Base-by-base conservation (phyloP, 495 filamentous ascomycete genomes). In the Barbatosphaeria neglecta region DNA sequence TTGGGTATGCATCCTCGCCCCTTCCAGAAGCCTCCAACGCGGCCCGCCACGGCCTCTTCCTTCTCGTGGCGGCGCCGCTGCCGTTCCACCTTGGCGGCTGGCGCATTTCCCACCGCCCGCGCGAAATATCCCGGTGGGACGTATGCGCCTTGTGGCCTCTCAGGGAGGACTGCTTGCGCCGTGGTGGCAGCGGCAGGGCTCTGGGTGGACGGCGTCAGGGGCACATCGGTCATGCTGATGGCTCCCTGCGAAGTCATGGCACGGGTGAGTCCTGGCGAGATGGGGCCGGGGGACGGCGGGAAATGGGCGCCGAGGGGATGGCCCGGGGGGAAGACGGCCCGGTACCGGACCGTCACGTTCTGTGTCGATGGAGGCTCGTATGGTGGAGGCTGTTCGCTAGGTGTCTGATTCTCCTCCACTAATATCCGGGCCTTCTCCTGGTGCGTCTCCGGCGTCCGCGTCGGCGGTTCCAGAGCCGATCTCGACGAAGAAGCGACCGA, bases 21-120 rank as follows among this genome's bases (percentile, higher is more conserved):
- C 48, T 74, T 71, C 75, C 79, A 82, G n/a, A 75, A 62, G 4
- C 75, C 71, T 6, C 79, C 76, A 4, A 66, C 55, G 51, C 74
- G 80, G 46, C 62, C 69, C 4, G 70, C 75, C 6, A 73, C 50
- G 3, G 65, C 67, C 16, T 85, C 81, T 58, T 84, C 77, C 48
- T 78, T 79, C 56, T 84, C 83, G 41, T 75, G 70, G 23, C 77
- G 70, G 25, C 68, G 67, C 41, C 72, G 61, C 48, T 81, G 73
- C 17, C 67, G 66, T 50, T 79, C 56, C 51, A 63, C 57, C 50
- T 66, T 61, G 22, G 39, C 39, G 10, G 39, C 39, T 22, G 20
- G 20, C 22, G 39, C 23, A 18, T 24, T 19, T 64, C 58, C 22
- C 51, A 51, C 22, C 42, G 45, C 9, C 49, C 57, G 11, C 40